A percentile compares a stretch with the other conserved stretches of the same genome.
These are phyloP conservation scores for Dipodascus albidus DNA, from an alignment of 805 yeast genomes.

Conservation along the genomic window DNA sequence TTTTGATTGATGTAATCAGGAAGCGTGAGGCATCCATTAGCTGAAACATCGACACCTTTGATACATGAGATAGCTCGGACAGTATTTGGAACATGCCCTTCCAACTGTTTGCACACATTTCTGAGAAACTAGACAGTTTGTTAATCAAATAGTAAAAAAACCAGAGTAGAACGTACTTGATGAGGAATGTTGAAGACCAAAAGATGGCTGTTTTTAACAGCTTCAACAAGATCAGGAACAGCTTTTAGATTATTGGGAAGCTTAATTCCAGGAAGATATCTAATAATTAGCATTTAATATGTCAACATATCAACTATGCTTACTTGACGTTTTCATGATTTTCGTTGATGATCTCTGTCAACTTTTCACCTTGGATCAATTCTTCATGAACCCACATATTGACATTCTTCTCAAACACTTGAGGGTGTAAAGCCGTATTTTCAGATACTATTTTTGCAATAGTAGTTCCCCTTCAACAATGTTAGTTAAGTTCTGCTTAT, in stretches of 20 bases:
- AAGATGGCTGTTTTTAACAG: conserved; percentile 74
- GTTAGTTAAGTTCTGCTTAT: background rate
- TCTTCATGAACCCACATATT: conserved; percentile 98
- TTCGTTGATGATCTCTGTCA: conserved; percentile 84
- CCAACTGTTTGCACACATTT: conserved; percentile 60
- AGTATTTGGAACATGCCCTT: conserved; percentile 57
- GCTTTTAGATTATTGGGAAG: conserved; percentile 84
- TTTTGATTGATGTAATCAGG: conserved; percentile 69
- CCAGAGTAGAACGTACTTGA: conserved; percentile 34
- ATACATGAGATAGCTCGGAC: conserved; percentile 90
- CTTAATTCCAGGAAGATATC: conserved; percentile 74
- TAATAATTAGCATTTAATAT: too few species aligned
- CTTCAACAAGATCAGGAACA: conserved; percentile 67
- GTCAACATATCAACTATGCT: too few species aligned
- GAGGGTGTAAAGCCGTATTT: conserved; percentile 61
- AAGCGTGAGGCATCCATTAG: conserved; percentile 74
- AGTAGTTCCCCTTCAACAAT: conserved; percentile 69
- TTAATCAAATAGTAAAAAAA: background rate
- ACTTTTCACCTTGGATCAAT: conserved; percentile 53
- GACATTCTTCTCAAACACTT: conserved; percentile 60
- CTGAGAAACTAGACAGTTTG: conserved; percentile 44
- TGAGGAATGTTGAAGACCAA: conserved; percentile 93
- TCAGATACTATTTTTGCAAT: conserved; percentile 93
- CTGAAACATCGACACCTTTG: conserved; percentile 85
- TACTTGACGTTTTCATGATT: conserved; percentile 82